phyloP scores from a whole-genome alignment of 1,139 yeast genomes.

The Geotrichum candidum region DNA sequence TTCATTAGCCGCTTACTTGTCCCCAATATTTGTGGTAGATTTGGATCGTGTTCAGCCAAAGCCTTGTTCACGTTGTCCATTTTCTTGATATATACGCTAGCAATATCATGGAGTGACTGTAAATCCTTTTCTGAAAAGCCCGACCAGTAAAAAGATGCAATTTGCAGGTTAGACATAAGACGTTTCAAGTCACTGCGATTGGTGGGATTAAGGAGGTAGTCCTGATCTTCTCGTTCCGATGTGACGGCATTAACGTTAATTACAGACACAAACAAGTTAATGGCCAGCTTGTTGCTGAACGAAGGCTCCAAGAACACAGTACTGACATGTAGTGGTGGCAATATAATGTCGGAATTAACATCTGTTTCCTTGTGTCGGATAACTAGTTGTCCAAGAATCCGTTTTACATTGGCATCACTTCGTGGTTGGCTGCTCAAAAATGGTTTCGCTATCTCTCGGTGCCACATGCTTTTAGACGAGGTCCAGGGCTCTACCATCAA shows the following conservation, averaged over 20 bases:
- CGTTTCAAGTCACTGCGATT: conserved; percentile 51
- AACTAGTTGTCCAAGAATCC: conserved; percentile 44
- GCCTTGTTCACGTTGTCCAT: conserved; percentile 37
- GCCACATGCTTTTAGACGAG: conserved; percentile 46
- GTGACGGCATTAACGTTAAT: conserved; percentile 69
- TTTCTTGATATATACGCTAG: conserved; percentile 40
- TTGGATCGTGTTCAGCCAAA: conserved; percentile 27
- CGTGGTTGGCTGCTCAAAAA: conserved; percentile 33
- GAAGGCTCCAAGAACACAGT: conserved; percentile 57
- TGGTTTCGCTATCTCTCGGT: conserved; percentile 44
- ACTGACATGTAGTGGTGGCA: conserved; percentile 56
- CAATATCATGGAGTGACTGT: conserved; percentile 39
- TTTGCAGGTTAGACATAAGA: conserved; percentile 53
- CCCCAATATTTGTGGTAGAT: neutral
- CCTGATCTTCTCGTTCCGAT: conserved; percentile 59
- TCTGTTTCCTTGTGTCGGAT: conserved; percentile 52
- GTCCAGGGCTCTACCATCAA: conserved; percentile 57
- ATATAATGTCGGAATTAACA: conserved; percentile 47
- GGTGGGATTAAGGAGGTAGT: conserved; percentile 62
- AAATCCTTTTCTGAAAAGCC: conserved; percentile 54
- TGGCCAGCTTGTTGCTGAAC: conserved; percentile 51
- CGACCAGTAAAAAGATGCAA: conserved; percentile 70
- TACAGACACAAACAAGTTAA: conserved; percentile 59
- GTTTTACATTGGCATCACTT: conserved; percentile 43
- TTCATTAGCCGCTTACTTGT: conserved; percentile 9